phyloP scores from a whole-genome alignment of 1,284 basidiomycete genomes.

The Naganishia liquefaciens region DNA sequence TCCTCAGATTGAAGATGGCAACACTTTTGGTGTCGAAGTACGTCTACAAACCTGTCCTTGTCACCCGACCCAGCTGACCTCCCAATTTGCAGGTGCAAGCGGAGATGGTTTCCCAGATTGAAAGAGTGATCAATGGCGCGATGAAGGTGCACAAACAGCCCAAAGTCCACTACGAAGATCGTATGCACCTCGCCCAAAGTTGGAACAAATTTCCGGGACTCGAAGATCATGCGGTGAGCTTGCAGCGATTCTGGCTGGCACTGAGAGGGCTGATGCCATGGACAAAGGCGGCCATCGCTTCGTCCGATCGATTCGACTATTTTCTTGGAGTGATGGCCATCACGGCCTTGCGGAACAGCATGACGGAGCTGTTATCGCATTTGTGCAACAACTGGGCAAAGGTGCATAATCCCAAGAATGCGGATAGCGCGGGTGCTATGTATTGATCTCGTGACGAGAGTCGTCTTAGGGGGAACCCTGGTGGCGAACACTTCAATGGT shows the following conservation, averaged over 20 bases:
- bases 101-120: slow-evolving; percentile 10
- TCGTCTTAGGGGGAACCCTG: too few species aligned
- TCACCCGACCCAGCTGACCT: not conserved
- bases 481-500: too few species aligned
- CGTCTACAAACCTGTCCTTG: not conserved
- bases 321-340: slow-evolving; percentile 11
- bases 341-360: slow-evolving; percentile 3
- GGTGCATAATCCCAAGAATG: slow-evolving; percentile 25
- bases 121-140: not conserved
- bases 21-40: slow-evolving; percentile 30
- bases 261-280: not conserved
- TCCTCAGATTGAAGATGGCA: slow-evolving; percentile 25
- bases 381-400: slow-evolving; percentile 24
- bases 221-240: slow-evolving; percentile 29
- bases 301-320: slow-evolving; percentile 28
- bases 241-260: not conserved
- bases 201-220: slow-evolving; percentile 30
- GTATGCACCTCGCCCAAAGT: slow-evolving; percentile 11
- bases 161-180: slow-evolving; percentile 24
- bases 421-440: not conserved
- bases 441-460: not conserved
- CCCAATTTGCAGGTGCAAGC: slow-evolving; percentile 8
- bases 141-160: not conserved
- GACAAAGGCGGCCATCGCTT: slow-evolving; percentile 29
- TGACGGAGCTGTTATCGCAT: slow-evolving; percentile 1